A percentile compares a stretch with the other conserved stretches of the same genome.
phyloP scores from a whole-genome alignment of 306 rosid species.

The Sesbania bispinosa region DNA sequence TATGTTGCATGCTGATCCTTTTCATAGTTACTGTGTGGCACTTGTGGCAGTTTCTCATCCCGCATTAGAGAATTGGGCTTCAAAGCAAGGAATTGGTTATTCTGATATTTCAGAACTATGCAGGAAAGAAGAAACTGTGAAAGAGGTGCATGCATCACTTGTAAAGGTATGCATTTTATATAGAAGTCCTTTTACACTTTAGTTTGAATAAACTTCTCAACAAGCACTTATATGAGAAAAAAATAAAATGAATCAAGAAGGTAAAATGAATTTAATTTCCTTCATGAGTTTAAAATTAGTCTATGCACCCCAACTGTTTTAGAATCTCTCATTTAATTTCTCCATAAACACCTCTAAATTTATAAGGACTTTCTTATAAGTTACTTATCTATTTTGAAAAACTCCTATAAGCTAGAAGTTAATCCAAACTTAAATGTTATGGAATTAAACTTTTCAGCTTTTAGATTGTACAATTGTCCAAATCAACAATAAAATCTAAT shows the following conservation, averaged over 20 bases:
- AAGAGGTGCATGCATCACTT: slow-evolving; percentile 68
- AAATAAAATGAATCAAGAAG: too few species aligned
- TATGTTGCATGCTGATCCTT: slow-evolving; percentile 91
- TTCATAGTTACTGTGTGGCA: slow-evolving; percentile 82
- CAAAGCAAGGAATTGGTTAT: slow-evolving; percentile 60
- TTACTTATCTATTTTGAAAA: too few species aligned
- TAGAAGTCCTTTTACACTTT: slow-evolving; percentile 6
- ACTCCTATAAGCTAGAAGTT: too few species aligned
- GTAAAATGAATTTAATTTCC: too few species aligned
- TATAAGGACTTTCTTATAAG: too few species aligned
- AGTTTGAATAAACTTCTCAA: too few species aligned
- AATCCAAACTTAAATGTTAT: not conserved
- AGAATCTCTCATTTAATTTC: too few species aligned
- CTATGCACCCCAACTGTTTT: too few species aligned
- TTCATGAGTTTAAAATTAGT: too few species aligned
- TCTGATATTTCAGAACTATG: slow-evolving; percentile 64
- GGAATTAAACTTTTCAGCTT: not conserved
- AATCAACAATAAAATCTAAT: not conserved
- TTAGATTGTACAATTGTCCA: not conserved
- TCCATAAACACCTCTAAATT: too few species aligned
- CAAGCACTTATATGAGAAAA: too few species aligned
- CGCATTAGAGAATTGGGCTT: slow-evolving; percentile 74
- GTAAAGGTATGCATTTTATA: slow-evolving; percentile 50
- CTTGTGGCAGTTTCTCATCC: slow-evolving; percentile 74
- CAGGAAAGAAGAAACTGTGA: slow-evolving; percentile 60